phyloP scores from a whole-genome alignment of 345 rosid genomes.

The Noccaea bulbosa region DNA sequence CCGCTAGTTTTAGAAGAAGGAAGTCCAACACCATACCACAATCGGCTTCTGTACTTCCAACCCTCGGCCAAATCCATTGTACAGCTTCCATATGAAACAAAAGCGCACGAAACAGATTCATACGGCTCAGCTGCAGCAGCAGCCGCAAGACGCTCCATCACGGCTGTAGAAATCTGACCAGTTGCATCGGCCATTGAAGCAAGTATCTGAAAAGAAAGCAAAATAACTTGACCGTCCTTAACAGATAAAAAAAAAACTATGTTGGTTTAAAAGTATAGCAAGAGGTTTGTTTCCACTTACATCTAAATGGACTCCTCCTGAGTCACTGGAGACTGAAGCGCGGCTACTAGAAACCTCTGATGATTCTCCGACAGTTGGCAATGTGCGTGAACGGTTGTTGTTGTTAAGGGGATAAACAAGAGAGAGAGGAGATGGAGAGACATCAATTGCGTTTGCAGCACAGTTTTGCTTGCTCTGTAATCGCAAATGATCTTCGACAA shows the following conservation, averaged over 20 bases:
- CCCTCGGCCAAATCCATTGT: conserved; percentile 84
- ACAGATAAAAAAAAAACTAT: neutral
- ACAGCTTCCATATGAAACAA: conserved; percentile 96
- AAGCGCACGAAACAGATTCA: conserved; percentile 92
- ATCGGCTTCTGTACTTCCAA: conserved; percentile 94
- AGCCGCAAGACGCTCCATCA: conserved; percentile 95
- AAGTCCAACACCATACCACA: conserved; percentile 91
- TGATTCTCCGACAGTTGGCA: conserved; percentile 50
- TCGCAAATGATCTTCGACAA: conserved; percentile 97
- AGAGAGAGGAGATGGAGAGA: conserved; percentile 79
- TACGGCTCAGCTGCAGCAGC: conserved; percentile 98
- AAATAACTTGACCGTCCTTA: conserved; percentile 24
- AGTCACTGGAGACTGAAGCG: conserved; percentile 60
- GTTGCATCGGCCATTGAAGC: conserved; percentile 98
- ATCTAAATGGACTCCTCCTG: conserved; percentile 81
- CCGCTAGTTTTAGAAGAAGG: conserved; percentile 60
- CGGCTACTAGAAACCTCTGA: conserved; percentile 63
- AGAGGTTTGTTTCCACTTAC: conserved; percentile 56
- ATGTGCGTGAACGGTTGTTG: conserved; percentile 48
- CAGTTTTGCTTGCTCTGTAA: conserved; percentile 84
- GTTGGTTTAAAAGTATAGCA: neutral
- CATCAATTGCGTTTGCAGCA: conserved; percentile 59
- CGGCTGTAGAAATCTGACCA: conserved; percentile 86
- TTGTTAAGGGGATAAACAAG: conserved; percentile 59
- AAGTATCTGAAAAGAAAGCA: conserved; percentile 61